Conservation (phyloP, 2,329 filamentous ascomycete genomes). For the Chaetomium strumarium region DNA sequence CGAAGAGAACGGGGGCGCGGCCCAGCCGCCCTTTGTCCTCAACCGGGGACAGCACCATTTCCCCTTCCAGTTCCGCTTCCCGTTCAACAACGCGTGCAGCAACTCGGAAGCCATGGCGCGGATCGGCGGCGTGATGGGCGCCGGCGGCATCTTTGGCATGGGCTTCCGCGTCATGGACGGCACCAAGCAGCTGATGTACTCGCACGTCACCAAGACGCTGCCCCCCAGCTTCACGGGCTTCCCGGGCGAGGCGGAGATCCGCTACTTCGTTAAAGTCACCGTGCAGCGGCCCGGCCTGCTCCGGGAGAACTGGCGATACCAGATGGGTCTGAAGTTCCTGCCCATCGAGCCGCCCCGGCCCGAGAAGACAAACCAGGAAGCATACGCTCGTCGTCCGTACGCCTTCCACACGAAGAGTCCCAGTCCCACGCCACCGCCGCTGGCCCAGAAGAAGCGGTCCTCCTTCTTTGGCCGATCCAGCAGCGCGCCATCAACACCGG, state of each 20-base stretch:
- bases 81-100: slow-evolving; percentile 69
- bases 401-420: slow-evolving; percentile 43
- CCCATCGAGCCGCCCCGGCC: slow-evolving; percentile 85
- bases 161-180: slow-evolving; percentile 57
- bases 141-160: slow-evolving; percentile 48
- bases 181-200: slow-evolving; percentile 54
- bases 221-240: slow-evolving; percentile 87
- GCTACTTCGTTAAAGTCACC: slow-evolving; percentile 94
- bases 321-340: slow-evolving; percentile 72
- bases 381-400: slow-evolving; percentile 72
- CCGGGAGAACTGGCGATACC: slow-evolving; percentile 77
- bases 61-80: slow-evolving; percentile 70
- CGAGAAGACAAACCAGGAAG: slow-evolving; percentile 62
- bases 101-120: slow-evolving; percentile 47
- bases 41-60: slow-evolving; percentile 68
- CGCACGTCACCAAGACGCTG: slow-evolving; percentile 77
- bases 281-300: slow-evolving; percentile 82
- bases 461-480: slow-evolving; percentile 23
- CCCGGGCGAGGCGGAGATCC: slow-evolving; percentile 79
- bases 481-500: slow-evolving; percentile 7
- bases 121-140: slow-evolving; percentile 47
- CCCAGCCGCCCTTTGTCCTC: slow-evolving; percentile 44
- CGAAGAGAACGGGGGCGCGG: slow-evolving; percentile 40
- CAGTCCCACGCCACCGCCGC: slow-evolving; percentile 26
- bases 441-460: slow-evolving; percentile 45